Conservation (phyloP, 164 flowering plant species). For the Tetrastigma voinierianum region DNA sequence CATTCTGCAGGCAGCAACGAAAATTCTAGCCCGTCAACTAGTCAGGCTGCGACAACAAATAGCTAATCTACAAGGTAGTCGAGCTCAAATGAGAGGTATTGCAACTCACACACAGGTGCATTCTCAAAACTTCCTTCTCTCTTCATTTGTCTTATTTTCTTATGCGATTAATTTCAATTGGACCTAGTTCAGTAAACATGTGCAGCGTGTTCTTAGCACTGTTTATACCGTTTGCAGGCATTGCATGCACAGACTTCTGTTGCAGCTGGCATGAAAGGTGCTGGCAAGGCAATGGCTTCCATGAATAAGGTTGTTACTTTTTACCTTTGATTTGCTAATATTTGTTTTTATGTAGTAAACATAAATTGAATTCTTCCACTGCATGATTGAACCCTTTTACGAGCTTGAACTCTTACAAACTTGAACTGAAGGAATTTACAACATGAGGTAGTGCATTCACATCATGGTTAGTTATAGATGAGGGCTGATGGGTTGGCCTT, state of each 20-base stretch:
- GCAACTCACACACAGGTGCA: slow-evolving; percentile 91
- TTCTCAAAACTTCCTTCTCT: slow-evolving; percentile 3
- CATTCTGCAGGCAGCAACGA: slow-evolving; percentile 71
- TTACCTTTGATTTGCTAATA: background rate
- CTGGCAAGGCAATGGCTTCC: slow-evolving; percentile 83
- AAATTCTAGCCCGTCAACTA: slow-evolving; percentile 84
- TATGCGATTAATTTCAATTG: background rate
- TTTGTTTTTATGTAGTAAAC: background rate
- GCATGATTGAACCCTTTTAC: background rate
- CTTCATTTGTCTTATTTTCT: background rate
- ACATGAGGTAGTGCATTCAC: too few relatives aligned
- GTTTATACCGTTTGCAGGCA: slow-evolving; percentile 49
- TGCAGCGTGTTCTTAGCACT: slow-evolving; percentile 3
- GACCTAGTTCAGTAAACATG: background rate
- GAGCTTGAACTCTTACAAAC: background rate
- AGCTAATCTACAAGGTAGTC: slow-evolving; percentile 82
- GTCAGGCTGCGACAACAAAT: slow-evolving; percentile 89
- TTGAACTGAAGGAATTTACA: background rate
- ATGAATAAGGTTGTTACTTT: slow-evolving; percentile 80
- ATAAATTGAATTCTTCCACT: too few relatives aligned
- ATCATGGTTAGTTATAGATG: too few relatives aligned
- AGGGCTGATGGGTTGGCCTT: too few relatives aligned
- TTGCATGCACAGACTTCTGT: slow-evolving; percentile 84
- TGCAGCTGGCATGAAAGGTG: slow-evolving; percentile 89
- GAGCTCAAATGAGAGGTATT: slow-evolving; percentile 94